Base-by-base conservation (phyloP, 306 rosid genomes). In the Glycine soja region DNA sequence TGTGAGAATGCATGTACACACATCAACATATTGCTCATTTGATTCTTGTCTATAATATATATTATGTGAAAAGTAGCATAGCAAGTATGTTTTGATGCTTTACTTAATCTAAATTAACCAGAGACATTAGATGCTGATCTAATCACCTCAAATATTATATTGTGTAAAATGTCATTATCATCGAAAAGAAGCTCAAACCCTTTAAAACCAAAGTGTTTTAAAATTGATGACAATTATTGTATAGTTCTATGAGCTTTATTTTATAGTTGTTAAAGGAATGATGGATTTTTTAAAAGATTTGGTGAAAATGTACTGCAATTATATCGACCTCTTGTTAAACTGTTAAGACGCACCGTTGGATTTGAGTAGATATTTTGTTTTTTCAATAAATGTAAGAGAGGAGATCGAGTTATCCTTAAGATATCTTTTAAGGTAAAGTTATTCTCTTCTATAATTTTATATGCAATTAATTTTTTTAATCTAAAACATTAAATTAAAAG, bases 121-220 rank as follows among this genome's bases (percentile, higher is more conserved):
- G 30, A 24, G 15, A 15, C 78, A 61, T 67, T 80, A 72, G 79
- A 80, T 80, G 84, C 79, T 80, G 65, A 63, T 72, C 65, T 36
- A 72, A 80, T 52, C 83, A 45, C n/a, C 24, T 70, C 64, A 47
- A 80, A 80, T 82, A 75, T 68, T 75, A 67, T 56, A 74, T 82
- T 75, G 16, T 30, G 19, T 56, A 16, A 81, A 75, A 67, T 56
- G 81, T 75, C 81, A 82, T 47, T 57, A 66, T 81, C 80, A 69
- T 47, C 19, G 0, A n/a, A 75, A 68, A 75, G 72, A 82, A 69
- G 56, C 81, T 68, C 32, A 74, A 65, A 75, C 64, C 34, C 77
- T 18, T 11, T 42, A 42, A 30, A 75, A 46, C 71, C 61, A 65
- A 53, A 42, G 70, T 67, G 42, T 34, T 68, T 70, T 15, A 66